phyloP scores from a whole-genome alignment of 2,329 filamentous ascomycete genomes.

The Penicillium sp. region DNA sequence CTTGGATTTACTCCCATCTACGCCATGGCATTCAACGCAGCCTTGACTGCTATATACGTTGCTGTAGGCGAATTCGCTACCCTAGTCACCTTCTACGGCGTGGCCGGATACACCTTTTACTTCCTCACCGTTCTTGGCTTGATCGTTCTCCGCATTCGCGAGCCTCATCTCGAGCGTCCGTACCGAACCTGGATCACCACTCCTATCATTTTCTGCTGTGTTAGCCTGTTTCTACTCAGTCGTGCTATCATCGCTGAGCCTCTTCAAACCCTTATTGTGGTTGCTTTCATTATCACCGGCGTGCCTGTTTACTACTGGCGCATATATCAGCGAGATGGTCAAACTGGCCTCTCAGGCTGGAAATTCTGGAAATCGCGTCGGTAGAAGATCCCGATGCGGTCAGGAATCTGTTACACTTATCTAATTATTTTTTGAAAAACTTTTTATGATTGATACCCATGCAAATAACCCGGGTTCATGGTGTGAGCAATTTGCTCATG shows the following conservation, averaged over 20 bases:
- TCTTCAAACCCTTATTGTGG: constrained; percentile 83
- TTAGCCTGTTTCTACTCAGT: constrained; percentile 87
- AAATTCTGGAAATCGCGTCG: constrained; percentile 48
- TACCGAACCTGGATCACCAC: constrained; percentile 98
- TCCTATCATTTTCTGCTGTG: constrained; percentile 97
- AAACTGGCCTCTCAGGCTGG: constrained; percentile 40
- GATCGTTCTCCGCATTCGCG: constrained; percentile 84
- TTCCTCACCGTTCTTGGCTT: constrained; percentile 93
- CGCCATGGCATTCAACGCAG: constrained; percentile 80
- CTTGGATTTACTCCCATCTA: constrained; percentile 95
- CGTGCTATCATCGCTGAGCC: constrained; percentile 90
- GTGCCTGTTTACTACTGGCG: constrained; percentile 89
- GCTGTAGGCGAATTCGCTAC: constrained; percentile 88
- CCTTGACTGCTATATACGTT: constrained; percentile 76
- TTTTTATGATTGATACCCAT: constrained; percentile 31
- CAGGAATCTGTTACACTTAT: background rate
- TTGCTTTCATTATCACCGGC: constrained; percentile 81
- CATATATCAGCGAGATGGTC: constrained; percentile 67
- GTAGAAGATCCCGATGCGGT: constrained; percentile 3
- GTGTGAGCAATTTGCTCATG: constrained; percentile 4
- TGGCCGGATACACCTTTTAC: constrained; percentile 96
- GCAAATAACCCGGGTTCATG: constrained; percentile 27
- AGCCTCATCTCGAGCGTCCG: constrained; percentile 84
- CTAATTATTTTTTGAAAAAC: constrained; percentile 1
- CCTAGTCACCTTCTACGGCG: constrained; percentile 94